Conservation (phyloP, 805 yeast species). For the Cyberlindnera meyerae region DNA sequence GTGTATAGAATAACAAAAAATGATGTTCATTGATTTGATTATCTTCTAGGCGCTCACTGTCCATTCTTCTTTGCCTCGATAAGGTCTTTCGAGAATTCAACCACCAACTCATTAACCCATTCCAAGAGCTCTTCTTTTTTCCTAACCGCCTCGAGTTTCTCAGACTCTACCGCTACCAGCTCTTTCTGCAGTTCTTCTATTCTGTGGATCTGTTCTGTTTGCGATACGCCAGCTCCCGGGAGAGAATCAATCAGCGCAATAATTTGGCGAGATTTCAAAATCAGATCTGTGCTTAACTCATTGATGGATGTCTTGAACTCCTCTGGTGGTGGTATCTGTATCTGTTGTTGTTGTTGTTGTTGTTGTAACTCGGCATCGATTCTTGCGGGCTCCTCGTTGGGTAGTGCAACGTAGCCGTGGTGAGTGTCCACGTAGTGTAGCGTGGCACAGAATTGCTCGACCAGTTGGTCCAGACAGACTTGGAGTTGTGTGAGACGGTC, state of each 20-base stretch:
- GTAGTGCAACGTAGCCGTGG: conserved; percentile 50
- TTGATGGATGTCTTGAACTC: conserved; percentile 43
- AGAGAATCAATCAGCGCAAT: conserved; percentile 78
- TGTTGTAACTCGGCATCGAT: conserved; percentile 50
- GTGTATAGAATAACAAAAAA: background rate
- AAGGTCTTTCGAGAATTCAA: conserved; percentile 38
- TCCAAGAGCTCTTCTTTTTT: conserved; percentile 59
- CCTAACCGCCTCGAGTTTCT: conserved; percentile 50
- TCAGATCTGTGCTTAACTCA: conserved; percentile 81
- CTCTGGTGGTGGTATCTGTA: conserved; percentile 44
- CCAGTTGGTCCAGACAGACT: conserved; percentile 72
- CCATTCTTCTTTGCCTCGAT: conserved; percentile 28
- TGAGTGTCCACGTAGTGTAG: conserved; percentile 74
- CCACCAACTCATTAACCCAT: conserved; percentile 62
- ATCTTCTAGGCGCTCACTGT: background rate
- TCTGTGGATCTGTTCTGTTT: conserved; percentile 61
- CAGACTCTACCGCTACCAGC: conserved; percentile 53
- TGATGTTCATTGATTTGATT: background rate
- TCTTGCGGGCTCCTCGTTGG: conserved; percentile 48
- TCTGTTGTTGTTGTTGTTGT: too few relatives aligned
- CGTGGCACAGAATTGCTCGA: conserved; percentile 77
- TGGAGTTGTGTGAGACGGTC: conserved; percentile 90
- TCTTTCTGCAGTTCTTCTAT: conserved; percentile 61
- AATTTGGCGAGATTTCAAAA: conserved; percentile 81
- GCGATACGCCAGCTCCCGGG: conserved; percentile 89